phyloP scores from a whole-genome alignment of 176 grass and related monocot species.

The Phragmites australis region DNA sequence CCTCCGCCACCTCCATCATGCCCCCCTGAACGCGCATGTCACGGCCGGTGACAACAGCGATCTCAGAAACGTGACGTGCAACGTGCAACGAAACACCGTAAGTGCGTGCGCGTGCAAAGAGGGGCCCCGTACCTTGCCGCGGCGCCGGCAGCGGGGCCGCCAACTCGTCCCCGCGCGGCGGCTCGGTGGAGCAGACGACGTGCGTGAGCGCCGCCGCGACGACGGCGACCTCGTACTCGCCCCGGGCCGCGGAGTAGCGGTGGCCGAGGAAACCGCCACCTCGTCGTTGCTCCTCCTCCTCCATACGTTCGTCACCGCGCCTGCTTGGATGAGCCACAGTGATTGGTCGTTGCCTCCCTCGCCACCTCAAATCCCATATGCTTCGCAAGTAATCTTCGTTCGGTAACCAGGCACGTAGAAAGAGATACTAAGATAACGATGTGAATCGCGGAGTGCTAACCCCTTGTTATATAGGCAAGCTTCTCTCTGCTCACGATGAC shows the following conservation, averaged over 20 bases:
- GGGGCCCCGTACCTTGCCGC: background rate
- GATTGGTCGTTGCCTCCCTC: background rate
- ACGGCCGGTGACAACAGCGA: background rate
- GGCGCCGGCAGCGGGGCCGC: background rate
- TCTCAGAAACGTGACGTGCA: background rate
- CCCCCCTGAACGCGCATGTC: background rate
- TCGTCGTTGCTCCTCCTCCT: background rate
- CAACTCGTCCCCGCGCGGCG: background rate
- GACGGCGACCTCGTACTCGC: constrained; percentile 28
- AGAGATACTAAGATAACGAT: background rate
- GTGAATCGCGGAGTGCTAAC: background rate
- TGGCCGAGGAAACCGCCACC: background rate
- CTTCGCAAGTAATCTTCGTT: background rate
- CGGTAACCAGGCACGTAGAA: background rate
- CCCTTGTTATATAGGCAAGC: background rate
- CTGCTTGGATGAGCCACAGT: background rate
- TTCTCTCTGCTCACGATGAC: background rate
- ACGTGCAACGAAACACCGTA: background rate
- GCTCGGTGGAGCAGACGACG: constrained; percentile 25
- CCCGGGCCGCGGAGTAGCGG: constrained; percentile 15
- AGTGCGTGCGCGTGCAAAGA: background rate
- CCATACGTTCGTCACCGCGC: background rate
- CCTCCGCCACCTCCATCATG: background rate
- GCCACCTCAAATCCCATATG: constrained; percentile 3
- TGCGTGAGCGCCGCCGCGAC: constrained; percentile 41